Evolutionary conservation across 2,329 filamentous ascomycete species (phyloP), one percentile per base, ranked within the genome.

Genomic region (Neophaeococcomyces mojaviensis): DNA sequence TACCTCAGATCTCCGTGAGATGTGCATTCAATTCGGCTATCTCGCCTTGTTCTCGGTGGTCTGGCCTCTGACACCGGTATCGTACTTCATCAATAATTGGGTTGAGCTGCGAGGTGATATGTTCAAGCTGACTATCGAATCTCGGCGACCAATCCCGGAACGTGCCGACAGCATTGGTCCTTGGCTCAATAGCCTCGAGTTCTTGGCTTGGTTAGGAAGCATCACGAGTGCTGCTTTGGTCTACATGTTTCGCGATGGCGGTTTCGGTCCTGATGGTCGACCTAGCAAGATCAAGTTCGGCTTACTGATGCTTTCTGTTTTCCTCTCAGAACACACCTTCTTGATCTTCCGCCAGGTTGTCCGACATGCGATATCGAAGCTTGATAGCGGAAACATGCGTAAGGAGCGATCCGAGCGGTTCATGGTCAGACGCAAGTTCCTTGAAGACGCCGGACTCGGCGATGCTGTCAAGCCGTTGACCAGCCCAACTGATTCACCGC

Each of bases 31-130:
- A 58, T 88, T 77, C 71, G 88, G 89, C 24, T 97, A 96, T 62
- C 74, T 98, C 0, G 84, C 86, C 0, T 76, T 97, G 8, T 97
- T 97, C 65, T 92, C 87, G 0, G 86, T 92, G 2, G 81, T 95
- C 45, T 98, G 92, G 92, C 92, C 92, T 0, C 71, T 97, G n/a
- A 89, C 90, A 0, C 83, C 85, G 2, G 75, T 88, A 47, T 90
- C 85, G 1, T 97, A 97, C 69, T 70, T 97, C 10, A 71, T 92
- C 65, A 97, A 97, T 69, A 94, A 97, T 68, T 97, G 90, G 88
- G 71, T 98, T 47, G 92, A 97, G 63, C 77, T 97, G 32, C 85
- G 92, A 34, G 87, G 87, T 1, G 92, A 98, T 61, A 89, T 90
- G 2, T 77, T 95, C 68, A 98, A 98, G 65, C 94, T 97, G 58